Evolutionary conservation across 1,284 basidiomycete species (phyloP).

Genomic region (Entoloma clypeatum): DNA sequence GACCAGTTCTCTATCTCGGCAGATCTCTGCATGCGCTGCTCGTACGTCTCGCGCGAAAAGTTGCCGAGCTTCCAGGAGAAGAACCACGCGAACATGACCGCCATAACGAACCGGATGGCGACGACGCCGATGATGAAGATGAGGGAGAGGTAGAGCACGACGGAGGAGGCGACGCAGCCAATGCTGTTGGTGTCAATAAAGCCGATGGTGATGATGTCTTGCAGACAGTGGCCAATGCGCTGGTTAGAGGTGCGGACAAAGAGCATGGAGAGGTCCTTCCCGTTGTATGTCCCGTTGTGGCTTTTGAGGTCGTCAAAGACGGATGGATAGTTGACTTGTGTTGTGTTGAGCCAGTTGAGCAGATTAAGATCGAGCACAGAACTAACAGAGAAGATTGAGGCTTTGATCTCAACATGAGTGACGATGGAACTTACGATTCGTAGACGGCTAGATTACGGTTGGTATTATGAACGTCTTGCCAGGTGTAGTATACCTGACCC

Average conservation of each 20-base stretch:
- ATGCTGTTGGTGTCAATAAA: conserved; percentile 94
- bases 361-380: conserved; percentile 85
- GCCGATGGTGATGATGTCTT: conserved; percentile 84
- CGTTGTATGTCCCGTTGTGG: conserved; percentile 71
- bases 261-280: conserved; percentile 83
- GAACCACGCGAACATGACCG: conserved; percentile 97
- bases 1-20: conserved; percentile 96
- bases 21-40: conserved; percentile 89
- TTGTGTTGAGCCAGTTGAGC: conserved; percentile 77
- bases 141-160: conserved; percentile 93
- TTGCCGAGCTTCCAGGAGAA: conserved; percentile 91
- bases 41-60: conserved; percentile 91
- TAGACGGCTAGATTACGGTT: conserved; percentile 85
- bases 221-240: conserved; percentile 75
- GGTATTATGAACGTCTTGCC: conserved; percentile 76
- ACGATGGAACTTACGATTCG: conserved; percentile 64
- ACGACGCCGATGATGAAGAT: conserved; percentile 98
- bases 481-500: conserved; percentile 92
- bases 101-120: conserved; percentile 93
- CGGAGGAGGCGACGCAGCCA: conserved; percentile 92
- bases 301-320: conserved; percentile 79
- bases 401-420: conserved; percentile 6
- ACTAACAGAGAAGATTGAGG: conserved; percentile 36
- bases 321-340: conserved; percentile 77
- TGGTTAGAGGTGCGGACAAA: conserved; percentile 67